Evolutionary conservation across 192 early-diverging fungal genomes (phyloP), one percentile per base, ranked within the genome.

Genomic region (Linderina pennispora): DNA sequence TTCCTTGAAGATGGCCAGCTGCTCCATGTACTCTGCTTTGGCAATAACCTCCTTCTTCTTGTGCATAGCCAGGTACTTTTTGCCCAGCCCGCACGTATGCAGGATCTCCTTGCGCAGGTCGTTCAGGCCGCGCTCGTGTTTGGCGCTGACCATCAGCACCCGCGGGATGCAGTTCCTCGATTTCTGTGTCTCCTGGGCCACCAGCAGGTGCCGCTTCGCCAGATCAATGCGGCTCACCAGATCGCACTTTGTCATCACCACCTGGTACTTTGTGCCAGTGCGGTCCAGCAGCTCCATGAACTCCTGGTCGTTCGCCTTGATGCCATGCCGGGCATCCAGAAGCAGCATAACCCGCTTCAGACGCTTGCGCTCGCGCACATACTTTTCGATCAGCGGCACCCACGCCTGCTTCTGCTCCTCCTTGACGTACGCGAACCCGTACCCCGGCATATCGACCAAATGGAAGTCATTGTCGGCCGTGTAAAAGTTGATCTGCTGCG

Each of bases 401-500:
- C 87, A 89, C 18, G 52, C 26, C 21, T 45, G 15, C 20, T 65
- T 48, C 16, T 66, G 55, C 26, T 74, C 75, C n/a, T 86, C 81
- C 32, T 87, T 80, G 18, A 73, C 83, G 65, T 76, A 84, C 3
- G 87, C 87, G 64, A 89, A 89, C 22, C 87, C 87, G 55, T 87
- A 87, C 36, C 87, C 87, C 6, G 87, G 87, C 87, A 89, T 87
- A 52, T 89, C 87, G 3, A 87, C 75, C 39, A 89, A 63, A 36
- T 76, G 68, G 43, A 87, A 80, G 40, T 78, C 73, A 9, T 61
- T 61, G 13, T 71, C 75, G 13, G 75, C 82, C 11, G 76, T 70
- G 56, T 82, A 89, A 68, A 87, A 89, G 66, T 89, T 89, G 45
- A 89, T 54, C 71, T 86, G 84, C 49, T 80, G 84, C n/a, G 87